Base-by-base conservation (phyloP, 1,284 basidiomycete genomes). In the Heterobasidion parviporum region DNA sequence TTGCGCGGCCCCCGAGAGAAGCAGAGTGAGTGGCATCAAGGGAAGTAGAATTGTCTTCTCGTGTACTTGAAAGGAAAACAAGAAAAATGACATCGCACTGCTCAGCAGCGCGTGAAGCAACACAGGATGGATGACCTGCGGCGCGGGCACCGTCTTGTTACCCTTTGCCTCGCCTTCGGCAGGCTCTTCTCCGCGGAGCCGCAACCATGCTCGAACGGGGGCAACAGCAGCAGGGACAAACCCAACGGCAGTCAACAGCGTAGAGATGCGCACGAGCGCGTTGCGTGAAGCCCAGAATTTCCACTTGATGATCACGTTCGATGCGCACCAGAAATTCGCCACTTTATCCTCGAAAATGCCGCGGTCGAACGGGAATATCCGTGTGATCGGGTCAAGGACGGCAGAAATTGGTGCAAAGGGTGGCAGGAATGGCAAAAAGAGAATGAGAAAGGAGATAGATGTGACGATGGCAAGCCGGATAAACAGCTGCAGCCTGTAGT, bases 291-390 rank as follows among this genome's bases (percentile, higher is more conserved):
- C 69, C 73, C 78, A 80, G 36, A 69, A 67, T 48, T 81, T 82
- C 85, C 93, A 93, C 68, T 94, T 94, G 70, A 95, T 68, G 9
- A 88, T 67, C n/a, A 93, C 84, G 65, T 94, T 92, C n/a, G 85
- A 82, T 20, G 91, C 89, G 67, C 92, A 97, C 90, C 94, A 98
- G 65, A 96, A 90, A 67, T 97, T 98, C 49, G 94, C 91, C 20
- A 98, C 94, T 68, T 97, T 97, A 74, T 97, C 94, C 68, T 98
- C 94, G 64, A 97, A 97, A 6, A 98, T 76, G 8, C 94, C 94
- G 46, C 92, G 85, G 5, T 82, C 78, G 66, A 98, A 90, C 0
- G 94, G 94, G 68, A 98, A 97, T 61, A 97, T 92, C 14, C 94
- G 85, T 26, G 76, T 76, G 49, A 94, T 73, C 3, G 90, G 82